Evolutionary conservation across 2,329 filamentous ascomycete species (phyloP).

Genomic region (Aureobasidium sp.): DNA sequence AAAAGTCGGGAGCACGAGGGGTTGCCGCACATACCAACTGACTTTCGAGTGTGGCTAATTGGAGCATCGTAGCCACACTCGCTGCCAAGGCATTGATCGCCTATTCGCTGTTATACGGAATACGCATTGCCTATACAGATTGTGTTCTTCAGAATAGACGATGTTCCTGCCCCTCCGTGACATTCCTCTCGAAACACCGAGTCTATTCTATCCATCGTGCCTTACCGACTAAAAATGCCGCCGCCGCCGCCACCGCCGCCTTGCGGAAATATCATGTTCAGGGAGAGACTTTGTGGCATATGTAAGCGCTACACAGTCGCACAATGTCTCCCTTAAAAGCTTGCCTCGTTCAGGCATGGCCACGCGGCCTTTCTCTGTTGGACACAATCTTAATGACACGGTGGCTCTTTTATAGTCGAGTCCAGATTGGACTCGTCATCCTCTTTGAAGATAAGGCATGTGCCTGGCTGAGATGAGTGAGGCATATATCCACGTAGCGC

Average conservation of each 20-base stretch:
- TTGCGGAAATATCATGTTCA: neutral
- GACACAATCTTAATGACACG: constrained; percentile 5
- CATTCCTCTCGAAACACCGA: neutral
- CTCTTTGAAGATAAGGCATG: neutral
- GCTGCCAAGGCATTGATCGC: neutral
- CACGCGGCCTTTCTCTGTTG: constrained; percentile 2
- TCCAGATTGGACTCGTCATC: constrained; percentile 6
- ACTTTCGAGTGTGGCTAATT: neutral
- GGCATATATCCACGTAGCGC: neutral
- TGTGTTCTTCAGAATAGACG: neutral
- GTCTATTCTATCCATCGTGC: too few species aligned
- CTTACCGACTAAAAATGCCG: neutral
- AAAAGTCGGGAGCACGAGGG: neutral
- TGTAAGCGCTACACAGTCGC: constrained; percentile 1
- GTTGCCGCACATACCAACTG: neutral
- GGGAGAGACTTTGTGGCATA: neutral
- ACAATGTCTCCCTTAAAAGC: neutral
- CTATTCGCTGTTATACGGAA: neutral
- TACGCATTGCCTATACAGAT: neutral
- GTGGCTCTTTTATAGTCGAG: neutral
- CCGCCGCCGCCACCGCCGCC: too few species aligned
- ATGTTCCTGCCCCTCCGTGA: neutral
- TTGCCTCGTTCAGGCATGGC: neutral
- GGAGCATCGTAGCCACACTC: too few species aligned
- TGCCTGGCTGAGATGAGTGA: neutral